Percentiles rank a stretch among this genome's conserved stretches.
phyloP scores from a whole-genome alignment of 2,329 filamentous ascomycete species.

The Raffaelea arxii region DNA sequence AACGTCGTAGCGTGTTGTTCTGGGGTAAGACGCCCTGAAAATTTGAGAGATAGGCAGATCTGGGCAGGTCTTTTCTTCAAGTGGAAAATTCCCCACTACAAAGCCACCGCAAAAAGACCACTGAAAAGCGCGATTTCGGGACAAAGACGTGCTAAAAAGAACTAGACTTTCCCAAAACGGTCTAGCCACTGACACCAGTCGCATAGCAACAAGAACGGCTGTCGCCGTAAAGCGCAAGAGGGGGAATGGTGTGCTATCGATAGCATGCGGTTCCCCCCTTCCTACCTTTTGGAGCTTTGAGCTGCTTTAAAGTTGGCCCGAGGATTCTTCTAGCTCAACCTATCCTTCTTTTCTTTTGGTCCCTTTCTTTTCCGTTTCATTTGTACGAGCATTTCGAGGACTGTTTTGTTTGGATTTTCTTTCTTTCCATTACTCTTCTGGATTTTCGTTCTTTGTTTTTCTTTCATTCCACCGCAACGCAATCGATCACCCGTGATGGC shows the following conservation, averaged over 20 bases:
- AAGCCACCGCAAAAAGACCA: too few species aligned
- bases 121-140: too few species aligned
- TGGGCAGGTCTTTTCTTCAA: too few species aligned
- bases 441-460: background rate
- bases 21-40: too few species aligned
- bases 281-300: background rate
- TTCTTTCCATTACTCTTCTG: background rate
- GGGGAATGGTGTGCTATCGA: background rate
- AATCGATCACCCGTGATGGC: constrained; percentile 4
- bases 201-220: background rate
- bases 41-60: too few species aligned
- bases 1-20: too few species aligned
- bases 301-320: background rate
- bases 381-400: background rate
- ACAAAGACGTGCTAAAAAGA: too few species aligned
- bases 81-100: too few species aligned
- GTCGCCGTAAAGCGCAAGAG: too few species aligned
- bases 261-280: background rate
- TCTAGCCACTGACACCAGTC: too few species aligned
- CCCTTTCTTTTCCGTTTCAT: background rate
- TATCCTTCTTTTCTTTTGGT: background rate
- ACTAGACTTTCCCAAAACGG: too few species aligned
- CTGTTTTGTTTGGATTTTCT: background rate
- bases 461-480: background rate
- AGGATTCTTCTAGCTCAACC: background rate